Percentiles rank a stretch among this genome's conserved stretches.
Conservation (phyloP, 345 rosid species). For the Rhizophora mangle region DNA sequence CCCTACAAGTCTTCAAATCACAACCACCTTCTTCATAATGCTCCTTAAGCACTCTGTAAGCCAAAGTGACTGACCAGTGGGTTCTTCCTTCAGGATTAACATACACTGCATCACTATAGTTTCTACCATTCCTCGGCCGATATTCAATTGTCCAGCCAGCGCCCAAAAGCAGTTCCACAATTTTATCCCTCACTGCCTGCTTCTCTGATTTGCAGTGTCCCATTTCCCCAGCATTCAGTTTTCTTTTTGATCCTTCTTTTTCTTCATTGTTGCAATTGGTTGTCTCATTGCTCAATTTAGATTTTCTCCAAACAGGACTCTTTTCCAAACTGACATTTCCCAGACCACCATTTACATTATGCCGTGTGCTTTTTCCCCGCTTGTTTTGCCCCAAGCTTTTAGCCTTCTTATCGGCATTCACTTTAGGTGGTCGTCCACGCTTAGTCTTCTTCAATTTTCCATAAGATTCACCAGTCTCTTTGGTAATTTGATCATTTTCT, state of each 20-base stretch:
- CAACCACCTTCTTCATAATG: conserved; percentile 40
- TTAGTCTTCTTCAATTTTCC: conserved; percentile 4
- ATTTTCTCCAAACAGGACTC: conserved; percentile 10
- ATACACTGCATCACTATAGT: conserved; percentile 78
- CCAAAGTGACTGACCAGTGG: conserved; percentile 93
- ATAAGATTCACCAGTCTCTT: background rate
- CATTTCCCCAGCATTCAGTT: conserved; percentile 21
- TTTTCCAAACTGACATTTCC: conserved; percentile 16
- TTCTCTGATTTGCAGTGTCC: conserved; percentile 33
- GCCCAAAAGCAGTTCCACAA: conserved; percentile 56
- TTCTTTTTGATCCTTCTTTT: conserved; percentile 20
- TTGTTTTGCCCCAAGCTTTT: background rate
- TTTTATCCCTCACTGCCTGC: conserved; percentile 59
- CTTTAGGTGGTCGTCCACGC: conserved; percentile 12
- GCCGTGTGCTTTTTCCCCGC: background rate
- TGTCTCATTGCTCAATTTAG: conserved; percentile 23
- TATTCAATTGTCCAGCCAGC: conserved; percentile 90
- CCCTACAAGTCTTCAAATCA: conserved; percentile 34
- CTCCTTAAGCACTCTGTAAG: conserved; percentile 60
- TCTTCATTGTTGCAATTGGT: conserved; percentile 11
- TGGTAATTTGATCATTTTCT: background rate
- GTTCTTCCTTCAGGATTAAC: conserved; percentile 88
- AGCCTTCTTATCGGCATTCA: conserved; percentile 2
- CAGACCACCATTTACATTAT: background rate
- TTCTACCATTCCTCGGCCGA: conserved; percentile 62